A percentile compares a stretch with the other conserved stretches of the same genome.
Evolutionary conservation across 1,284 basidiomycete genomes (phyloP).

Genomic region (Trichosporon sp.): DNA sequence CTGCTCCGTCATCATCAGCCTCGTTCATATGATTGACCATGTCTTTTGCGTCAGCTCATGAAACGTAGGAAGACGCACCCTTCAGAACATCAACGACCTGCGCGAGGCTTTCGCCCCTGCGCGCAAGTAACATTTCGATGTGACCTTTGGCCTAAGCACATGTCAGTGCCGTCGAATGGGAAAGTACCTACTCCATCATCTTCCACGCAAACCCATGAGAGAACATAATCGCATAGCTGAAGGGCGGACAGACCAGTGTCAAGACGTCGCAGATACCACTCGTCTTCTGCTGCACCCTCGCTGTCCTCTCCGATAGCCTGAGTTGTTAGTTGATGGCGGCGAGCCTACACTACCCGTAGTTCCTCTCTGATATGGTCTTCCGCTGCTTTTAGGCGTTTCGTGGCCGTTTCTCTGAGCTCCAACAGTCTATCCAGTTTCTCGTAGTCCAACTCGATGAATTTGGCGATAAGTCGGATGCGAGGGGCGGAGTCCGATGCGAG

Average conservation of each 20-base stretch:
- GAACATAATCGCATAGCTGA: slow-evolving; percentile 87
- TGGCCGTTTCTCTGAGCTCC: slow-evolving; percentile 76
- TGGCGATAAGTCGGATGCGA: slow-evolving; percentile 81
- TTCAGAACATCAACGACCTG: slow-evolving; percentile 43
- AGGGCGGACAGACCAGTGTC: slow-evolving; percentile 85
- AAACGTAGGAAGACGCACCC: slow-evolving; percentile 35
- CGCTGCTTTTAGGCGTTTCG: slow-evolving; percentile 63
- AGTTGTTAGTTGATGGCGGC: not conserved
- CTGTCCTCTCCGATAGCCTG: slow-evolving; percentile 68
- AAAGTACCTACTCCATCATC: slow-evolving; percentile 83
- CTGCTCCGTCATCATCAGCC: slow-evolving; percentile 29
- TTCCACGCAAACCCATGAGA: slow-evolving; percentile 96
- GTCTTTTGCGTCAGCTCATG: slow-evolving; percentile 33
- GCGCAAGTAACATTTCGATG: slow-evolving; percentile 69
- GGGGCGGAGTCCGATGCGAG: slow-evolving; percentile 79
- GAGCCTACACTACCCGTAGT: slow-evolving; percentile 61
- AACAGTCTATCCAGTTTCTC: slow-evolving; percentile 91
- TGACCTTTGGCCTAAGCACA: slow-evolving; percentile 62
- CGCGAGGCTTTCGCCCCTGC: slow-evolving; percentile 61
- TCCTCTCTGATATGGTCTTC: slow-evolving; percentile 69
- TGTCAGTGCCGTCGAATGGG: slow-evolving; percentile 8
- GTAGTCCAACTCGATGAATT: slow-evolving; percentile 89
- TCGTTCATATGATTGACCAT: slow-evolving; percentile 40
- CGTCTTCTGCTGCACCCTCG: slow-evolving; percentile 67
- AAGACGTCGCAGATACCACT: slow-evolving; percentile 78